Conservation (phyloP, 192 early-diverging fungal genomes). For the Helicostylum pulchrum region DNA sequence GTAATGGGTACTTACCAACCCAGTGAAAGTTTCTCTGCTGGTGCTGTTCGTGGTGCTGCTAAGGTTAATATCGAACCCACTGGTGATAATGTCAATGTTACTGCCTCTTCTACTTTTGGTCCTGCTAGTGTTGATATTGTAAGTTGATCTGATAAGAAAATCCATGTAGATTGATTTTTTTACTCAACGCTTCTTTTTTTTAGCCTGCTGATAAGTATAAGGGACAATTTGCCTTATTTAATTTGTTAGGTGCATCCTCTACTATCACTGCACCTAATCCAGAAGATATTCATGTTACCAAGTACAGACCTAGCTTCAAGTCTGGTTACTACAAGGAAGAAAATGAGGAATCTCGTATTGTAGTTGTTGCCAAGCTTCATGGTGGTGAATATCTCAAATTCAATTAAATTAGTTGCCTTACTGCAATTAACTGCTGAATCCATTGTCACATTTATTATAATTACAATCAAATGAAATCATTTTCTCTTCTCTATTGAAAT, state of each 20-base stretch:
- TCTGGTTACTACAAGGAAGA: conserved; percentile 29
- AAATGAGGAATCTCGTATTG: conserved; percentile 1
- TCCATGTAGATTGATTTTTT: not conserved
- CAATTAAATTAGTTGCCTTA: not conserved
- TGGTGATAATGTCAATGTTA: conserved; percentile 4
- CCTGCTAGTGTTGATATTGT: conserved; percentile 13
- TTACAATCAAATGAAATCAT: too few relatives aligned
- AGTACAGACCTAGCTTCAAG: conserved; percentile 23
- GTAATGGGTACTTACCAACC: conserved; percentile 21
- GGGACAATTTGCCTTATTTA: conserved; percentile 20
- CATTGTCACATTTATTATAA: too few relatives aligned
- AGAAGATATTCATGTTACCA: conserved; percentile 30
- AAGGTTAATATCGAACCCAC: conserved; percentile 18
- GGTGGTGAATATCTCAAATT: conserved; percentile 20
- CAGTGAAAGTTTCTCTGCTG: conserved; percentile 6
- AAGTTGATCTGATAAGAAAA: not conserved
- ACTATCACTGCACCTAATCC: conserved; percentile 27
- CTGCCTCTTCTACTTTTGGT: conserved; percentile 14
- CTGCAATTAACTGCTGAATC: too few relatives aligned
- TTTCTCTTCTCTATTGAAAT: too few relatives aligned
- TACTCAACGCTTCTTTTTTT: not conserved
- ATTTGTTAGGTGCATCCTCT: conserved; percentile 2
- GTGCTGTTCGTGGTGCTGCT: conserved; percentile 8
- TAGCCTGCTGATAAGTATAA: conserved; percentile 25
- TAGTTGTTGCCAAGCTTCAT: conserved; percentile 17